These are phyloP conservation scores for Aegilops bicornis DNA, from an alignment of 176 grass and related monocot genomes.

Conservation along the genomic window DNA sequence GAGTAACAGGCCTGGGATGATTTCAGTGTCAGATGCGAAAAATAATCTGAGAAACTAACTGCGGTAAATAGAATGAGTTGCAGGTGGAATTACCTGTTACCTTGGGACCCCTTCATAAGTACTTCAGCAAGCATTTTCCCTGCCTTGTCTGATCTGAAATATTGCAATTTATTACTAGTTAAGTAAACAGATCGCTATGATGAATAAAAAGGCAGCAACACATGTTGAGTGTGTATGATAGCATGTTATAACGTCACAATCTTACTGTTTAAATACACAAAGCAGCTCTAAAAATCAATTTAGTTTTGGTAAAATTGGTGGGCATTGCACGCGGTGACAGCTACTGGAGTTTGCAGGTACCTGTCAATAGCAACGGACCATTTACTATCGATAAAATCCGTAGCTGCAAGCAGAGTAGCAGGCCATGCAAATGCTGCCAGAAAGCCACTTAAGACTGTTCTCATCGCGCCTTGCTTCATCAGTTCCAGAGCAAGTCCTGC, in stretches of 20 bases:
- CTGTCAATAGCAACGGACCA: constrained; percentile 94
- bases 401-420: constrained; percentile 76
- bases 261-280: not conserved
- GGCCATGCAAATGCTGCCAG: constrained; percentile 80
- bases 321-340: not conserved
- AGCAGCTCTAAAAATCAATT: not conserved
- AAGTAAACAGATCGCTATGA: not conserved
- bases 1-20: constrained; percentile 79
- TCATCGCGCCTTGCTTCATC: constrained; percentile 93
- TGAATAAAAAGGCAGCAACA: not conserved
- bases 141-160: constrained; percentile 81
- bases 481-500: constrained; percentile 73
- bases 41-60: not conserved
- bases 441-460: constrained; percentile 81
- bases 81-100: constrained; percentile 64
- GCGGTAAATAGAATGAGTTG: not conserved
- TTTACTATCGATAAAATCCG: constrained; percentile 98
- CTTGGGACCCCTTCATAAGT: constrained; percentile 79
- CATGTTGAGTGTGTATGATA: not conserved
- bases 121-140: constrained; percentile 98
- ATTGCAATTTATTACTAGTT: not conserved
- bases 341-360: constrained; percentile 22
- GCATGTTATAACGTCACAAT: not conserved
- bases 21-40: not conserved
- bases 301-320: not conserved